Percentiles rank a stretch among this genome's conserved stretches.
Evolutionary conservation across 352 stramenopile species (phyloP).

Genomic region (Pythium guiyangense): DNA sequence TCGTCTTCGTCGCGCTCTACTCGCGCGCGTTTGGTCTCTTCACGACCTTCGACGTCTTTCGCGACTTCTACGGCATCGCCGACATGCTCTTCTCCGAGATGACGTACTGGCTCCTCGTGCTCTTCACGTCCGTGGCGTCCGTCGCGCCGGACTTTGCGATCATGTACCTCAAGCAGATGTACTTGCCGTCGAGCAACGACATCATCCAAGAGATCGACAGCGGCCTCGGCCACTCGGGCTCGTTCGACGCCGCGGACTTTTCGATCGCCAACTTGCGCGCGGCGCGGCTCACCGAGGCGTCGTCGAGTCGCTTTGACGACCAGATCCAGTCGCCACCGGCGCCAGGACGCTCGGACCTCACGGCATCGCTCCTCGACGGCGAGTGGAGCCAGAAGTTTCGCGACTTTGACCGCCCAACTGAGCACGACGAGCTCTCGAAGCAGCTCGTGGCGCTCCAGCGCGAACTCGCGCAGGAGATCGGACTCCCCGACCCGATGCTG

Average conservation of each 20-base stretch:
- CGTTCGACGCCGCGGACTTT: constrained; percentile 13
- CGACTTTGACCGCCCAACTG: constrained; percentile 69
- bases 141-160: constrained; percentile 58
- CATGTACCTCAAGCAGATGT: constrained; percentile 82
- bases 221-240: constrained; percentile 32
- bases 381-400: constrained; percentile 82
- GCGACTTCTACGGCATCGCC: constrained; percentile 65
- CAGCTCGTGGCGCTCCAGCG: constrained; percentile 63
- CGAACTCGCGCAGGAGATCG: constrained; percentile 73
- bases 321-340: constrained; percentile 3
- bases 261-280: constrained; percentile 13
- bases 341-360: constrained; percentile 28
- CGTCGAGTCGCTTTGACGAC: constrained; percentile 32
- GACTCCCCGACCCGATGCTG: constrained; percentile 49
- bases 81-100: constrained; percentile 48
- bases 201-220: constrained; percentile 86
- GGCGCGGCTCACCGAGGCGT: constrained; percentile 7
- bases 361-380: constrained; percentile 49
- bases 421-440: constrained; percentile 79
- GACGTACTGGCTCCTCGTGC: constrained; percentile 59
- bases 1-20: constrained; percentile 69
- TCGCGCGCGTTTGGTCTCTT: constrained; percentile 62
- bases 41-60: constrained; percentile 65
- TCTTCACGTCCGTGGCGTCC: constrained; percentile 60
- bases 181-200: constrained; percentile 74